Conservation (phyloP, 345 rosid genomes). For the Eucalyptus tenuipes region DNA sequence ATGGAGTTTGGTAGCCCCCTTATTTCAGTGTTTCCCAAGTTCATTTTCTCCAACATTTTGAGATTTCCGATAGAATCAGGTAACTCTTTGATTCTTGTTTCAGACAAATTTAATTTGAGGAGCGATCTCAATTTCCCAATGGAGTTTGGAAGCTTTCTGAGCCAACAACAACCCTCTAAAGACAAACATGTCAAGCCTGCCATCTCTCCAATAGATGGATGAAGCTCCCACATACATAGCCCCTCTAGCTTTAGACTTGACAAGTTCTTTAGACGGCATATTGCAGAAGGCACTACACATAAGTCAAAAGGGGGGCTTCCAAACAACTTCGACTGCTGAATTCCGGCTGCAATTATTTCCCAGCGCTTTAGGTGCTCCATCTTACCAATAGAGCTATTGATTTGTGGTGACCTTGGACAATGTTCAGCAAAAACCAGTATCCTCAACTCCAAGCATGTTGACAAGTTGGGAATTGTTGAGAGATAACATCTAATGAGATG, state of each 20-base stretch:
- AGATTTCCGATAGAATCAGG: not conserved
- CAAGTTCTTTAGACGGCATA: not conserved
- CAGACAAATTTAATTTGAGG: too few species aligned
- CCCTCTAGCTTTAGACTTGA: not conserved
- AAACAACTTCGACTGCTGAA: not conserved
- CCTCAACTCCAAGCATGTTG: not conserved
- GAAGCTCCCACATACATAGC: not conserved
- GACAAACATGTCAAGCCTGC: too few species aligned
- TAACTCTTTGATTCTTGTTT: not conserved
- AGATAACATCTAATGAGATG: not conserved
- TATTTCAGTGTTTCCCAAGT: rapidly evolving
- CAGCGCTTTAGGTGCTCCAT: not conserved
- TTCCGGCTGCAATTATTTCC: rapidly evolving
- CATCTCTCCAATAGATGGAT: not conserved
- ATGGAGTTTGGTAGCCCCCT: not conserved
- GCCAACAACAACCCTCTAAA: too few species aligned
- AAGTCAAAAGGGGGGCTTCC: not conserved
- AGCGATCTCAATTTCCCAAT: too few species aligned
- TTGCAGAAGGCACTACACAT: not conserved
- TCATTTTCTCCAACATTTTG: not conserved
- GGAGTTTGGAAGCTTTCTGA: too few species aligned
- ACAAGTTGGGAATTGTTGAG: rapidly evolving
- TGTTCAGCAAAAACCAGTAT: not conserved
- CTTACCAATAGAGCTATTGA: not conserved
- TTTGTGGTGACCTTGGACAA: not conserved